phyloP scores from a whole-genome alignment of 805 yeast species.

The Saturnispora diversa region DNA sequence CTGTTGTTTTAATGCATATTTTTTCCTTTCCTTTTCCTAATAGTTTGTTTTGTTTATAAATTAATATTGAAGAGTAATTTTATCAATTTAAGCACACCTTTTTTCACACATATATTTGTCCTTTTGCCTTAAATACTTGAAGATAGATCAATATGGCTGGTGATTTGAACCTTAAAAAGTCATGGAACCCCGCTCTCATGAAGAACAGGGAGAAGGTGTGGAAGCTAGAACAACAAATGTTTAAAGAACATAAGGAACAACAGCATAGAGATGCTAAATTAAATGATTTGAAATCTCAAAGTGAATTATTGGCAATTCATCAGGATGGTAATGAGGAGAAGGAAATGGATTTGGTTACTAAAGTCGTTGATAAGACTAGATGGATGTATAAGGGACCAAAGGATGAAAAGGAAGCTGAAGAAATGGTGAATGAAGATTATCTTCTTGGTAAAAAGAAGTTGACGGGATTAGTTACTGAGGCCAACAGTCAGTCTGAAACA shows the following conservation, averaged over 20 bases:
- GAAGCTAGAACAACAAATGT: conserved; percentile 69
- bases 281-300: conserved; percentile 49
- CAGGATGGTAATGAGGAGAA: conserved; percentile 34
- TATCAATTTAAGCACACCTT: no score
- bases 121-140: no score
- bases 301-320: conserved; percentile 36
- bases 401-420: conserved; percentile 17
- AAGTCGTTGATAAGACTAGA: conserved; percentile 40
- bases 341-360: conserved; percentile 20
- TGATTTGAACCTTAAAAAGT: conserved; percentile 82
- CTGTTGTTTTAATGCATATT: no score
- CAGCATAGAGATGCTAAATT: conserved; percentile 59
- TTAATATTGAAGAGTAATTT: no score
- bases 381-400: conserved; percentile 79
- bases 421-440: conserved; percentile 40
- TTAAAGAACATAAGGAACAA: conserved; percentile 60
- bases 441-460: conserved; percentile 45
- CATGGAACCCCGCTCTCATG: conserved; percentile 90
- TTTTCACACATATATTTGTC: no score
- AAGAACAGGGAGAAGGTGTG: conserved; percentile 82
- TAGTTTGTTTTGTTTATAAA: no score
- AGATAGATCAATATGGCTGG: conserved; percentile 42
- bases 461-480: conserved; percentile 25
- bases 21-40: no score
- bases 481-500: neutral